Evolutionary conservation across 495 filamentous ascomycete species (phyloP).

Genomic region (Tuber umbilicatum): DNA sequence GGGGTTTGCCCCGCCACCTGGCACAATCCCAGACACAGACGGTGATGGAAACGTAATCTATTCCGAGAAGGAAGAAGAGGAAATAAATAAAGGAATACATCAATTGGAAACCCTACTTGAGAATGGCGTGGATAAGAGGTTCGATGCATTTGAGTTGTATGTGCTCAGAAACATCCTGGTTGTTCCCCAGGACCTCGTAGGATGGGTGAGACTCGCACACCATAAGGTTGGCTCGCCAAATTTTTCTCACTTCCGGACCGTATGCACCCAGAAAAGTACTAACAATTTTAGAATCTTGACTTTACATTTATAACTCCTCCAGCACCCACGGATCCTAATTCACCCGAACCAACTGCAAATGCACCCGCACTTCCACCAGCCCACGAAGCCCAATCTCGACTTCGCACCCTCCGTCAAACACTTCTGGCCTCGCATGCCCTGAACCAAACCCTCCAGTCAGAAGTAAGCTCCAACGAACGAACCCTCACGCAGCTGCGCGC

Average conservation of each 20-base stretch:
- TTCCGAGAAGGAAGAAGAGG: slow-evolving; percentile 52
- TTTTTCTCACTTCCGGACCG: slow-evolving; percentile 22
- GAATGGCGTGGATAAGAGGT: slow-evolving; percentile 66
- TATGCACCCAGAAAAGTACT: neutral
- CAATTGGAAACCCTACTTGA: slow-evolving; percentile 93
- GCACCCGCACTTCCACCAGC: slow-evolving; percentile 42
- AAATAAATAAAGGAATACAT: slow-evolving; percentile 85
- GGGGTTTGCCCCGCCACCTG: slow-evolving; percentile 56
- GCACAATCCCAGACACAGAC: slow-evolving; percentile 50
- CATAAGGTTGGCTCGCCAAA: slow-evolving; percentile 60
- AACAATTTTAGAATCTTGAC: slow-evolving; percentile 26
- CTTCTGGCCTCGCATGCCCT: slow-evolving; percentile 75
- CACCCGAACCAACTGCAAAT: slow-evolving; percentile 16
- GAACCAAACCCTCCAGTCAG: slow-evolving; percentile 64
- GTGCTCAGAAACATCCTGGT: slow-evolving; percentile 81
- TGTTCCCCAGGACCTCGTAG: slow-evolving; percentile 62
- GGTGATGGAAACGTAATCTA: slow-evolving; percentile 50
- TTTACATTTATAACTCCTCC: slow-evolving; percentile 13
- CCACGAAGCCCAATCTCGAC: slow-evolving; percentile 50
- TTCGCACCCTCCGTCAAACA: slow-evolving; percentile 65
- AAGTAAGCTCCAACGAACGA: slow-evolving; percentile 67
- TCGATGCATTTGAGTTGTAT: slow-evolving; percentile 76
- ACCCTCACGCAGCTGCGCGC: slow-evolving; percentile 60
- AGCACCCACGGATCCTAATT: slow-evolving; percentile 13
- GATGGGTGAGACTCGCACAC: slow-evolving; percentile 75